These are phyloP conservation scores for Rhodosporidiobolus sp. DNA, from an alignment of 768 basidiomycete species.

Conservation along the genomic window DNA sequence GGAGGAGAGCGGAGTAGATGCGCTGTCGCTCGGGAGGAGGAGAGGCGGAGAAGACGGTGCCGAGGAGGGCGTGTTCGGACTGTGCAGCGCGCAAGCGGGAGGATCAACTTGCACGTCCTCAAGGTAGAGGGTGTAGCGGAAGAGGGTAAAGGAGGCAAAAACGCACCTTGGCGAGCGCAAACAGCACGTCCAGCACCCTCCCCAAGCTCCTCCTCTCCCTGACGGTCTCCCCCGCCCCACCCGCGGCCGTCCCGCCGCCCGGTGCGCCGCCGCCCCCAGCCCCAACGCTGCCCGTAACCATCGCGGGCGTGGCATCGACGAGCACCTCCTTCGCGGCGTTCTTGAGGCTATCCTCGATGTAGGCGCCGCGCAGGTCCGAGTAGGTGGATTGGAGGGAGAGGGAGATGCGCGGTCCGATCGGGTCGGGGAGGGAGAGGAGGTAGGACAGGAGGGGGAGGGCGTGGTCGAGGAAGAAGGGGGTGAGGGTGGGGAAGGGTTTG, in stretches of 20 bases:
- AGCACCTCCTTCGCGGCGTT: conserved; percentile 39
- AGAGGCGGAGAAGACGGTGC: conserved; percentile 35
- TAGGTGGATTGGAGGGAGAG: conserved; percentile 31
- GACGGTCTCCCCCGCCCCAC: neutral
- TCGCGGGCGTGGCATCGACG: conserved; percentile 16
- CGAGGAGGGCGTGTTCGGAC: conserved; percentile 41
- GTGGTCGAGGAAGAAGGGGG: conserved; percentile 32
- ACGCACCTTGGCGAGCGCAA: conserved; percentile 41
- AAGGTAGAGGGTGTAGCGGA: neutral
- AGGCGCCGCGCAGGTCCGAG: conserved; percentile 22
- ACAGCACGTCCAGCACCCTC: conserved; percentile 38
- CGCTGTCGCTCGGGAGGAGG: neutral
- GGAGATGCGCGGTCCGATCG: conserved; percentile 12
- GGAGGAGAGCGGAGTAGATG: conserved; percentile 37
- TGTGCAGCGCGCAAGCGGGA: neutral
- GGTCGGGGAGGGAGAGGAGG: conserved; percentile 34
- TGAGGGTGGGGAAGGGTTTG: conserved; percentile 35
- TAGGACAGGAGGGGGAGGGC: conserved; percentile 36
- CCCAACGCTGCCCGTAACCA: neutral
- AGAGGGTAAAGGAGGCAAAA: neutral
- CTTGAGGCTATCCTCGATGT: conserved; percentile 39
- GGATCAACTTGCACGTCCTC: too few relatives aligned
- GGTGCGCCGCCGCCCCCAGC: neutral
- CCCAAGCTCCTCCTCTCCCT: conserved; percentile 33
- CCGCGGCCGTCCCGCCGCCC: conserved; percentile 1